These are phyloP conservation scores for Trypanosomatidae sp. DNA, from an alignment of 208 protist genomes.

Conservation along the genomic window DNA sequence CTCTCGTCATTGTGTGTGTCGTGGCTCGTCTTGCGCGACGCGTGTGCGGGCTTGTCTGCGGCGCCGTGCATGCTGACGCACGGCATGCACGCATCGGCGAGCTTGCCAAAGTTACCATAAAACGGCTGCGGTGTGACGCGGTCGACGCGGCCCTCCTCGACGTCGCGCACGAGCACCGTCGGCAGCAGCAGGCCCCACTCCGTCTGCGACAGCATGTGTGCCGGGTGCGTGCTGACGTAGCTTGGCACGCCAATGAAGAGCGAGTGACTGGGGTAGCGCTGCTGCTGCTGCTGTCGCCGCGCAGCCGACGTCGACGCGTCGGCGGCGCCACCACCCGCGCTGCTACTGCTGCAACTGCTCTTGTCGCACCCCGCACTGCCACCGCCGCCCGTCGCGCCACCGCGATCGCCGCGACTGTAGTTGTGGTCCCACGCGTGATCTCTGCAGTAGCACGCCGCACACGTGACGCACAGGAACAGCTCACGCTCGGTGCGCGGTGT, in stretches of 20 bases:
- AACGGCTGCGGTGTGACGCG: conserved; percentile 16
- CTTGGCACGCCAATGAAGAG: conserved; percentile 49
- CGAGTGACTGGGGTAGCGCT: conserved; percentile 37
- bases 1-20: background rate
- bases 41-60: no score
- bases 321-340: background rate
- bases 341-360: conserved; percentile 3
- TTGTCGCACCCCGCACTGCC: background rate
- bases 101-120: conserved; percentile 17
- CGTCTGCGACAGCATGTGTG: conserved; percentile 13
- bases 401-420: conserved; percentile 18
- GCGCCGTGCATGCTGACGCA: no score
- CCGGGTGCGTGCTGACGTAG: conserved; percentile 21
- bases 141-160: conserved; percentile 9
- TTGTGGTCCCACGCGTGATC: conserved; percentile 41
- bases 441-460: conserved; percentile 47
- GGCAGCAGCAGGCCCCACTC: conserved; percentile 34
- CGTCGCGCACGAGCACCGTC: conserved; percentile 19
- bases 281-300: conserved; percentile 1
- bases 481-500: conserved; percentile 35
- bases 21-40: no score
- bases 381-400: background rate
- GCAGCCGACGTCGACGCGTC: conserved; percentile 2
- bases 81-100: conserved; percentile 9
- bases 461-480: conserved; percentile 59